Percentiles rank a stretch among this genome's conserved stretches.
Evolutionary conservation across 192 early-diverging fungal genomes (phyloP).

Genomic region (Chytriomyces sp.): DNA sequence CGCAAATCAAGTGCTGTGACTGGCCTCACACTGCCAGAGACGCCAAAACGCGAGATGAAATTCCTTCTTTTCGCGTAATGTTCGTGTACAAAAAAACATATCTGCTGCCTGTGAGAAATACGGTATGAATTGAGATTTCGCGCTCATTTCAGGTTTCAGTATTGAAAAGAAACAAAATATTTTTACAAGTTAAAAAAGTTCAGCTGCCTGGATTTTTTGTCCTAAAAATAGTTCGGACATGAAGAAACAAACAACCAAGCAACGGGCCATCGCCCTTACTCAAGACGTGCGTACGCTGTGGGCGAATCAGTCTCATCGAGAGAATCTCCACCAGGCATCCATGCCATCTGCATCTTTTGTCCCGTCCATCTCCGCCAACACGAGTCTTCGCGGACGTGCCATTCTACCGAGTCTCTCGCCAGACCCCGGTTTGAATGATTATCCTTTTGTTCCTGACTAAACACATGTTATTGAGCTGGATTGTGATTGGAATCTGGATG

Average conservation of each 20-base stretch:
- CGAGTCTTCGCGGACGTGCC: background rate
- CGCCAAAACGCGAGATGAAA: too few relatives aligned
- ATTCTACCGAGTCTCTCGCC: background rate
- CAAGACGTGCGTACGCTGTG: slow-evolving; percentile 7
- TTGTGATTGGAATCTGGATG: slow-evolving; percentile 17
- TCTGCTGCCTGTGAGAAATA: too few relatives aligned
- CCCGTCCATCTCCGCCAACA: background rate
- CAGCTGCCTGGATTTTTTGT: too few relatives aligned
- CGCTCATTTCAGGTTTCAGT: too few relatives aligned
- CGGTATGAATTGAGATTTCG: too few relatives aligned
- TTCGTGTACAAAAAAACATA: too few relatives aligned
- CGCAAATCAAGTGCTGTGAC: too few relatives aligned
- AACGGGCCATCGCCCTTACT: background rate
- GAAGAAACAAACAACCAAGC: background rate
- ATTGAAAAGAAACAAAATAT: too few relatives aligned
- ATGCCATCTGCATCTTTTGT: background rate
- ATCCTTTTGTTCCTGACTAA: slow-evolving; percentile 9
- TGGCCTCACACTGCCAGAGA: too few relatives aligned
- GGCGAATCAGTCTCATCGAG: slow-evolving; percentile 11
- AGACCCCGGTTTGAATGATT: slow-evolving; percentile 6
- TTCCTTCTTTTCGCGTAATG: too few relatives aligned
- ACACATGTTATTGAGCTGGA: slow-evolving; percentile 1
- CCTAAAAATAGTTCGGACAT: background rate
- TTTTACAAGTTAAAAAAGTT: too few relatives aligned
- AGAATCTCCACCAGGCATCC: slow-evolving; percentile 13